Evolutionary conservation across 2,329 filamentous ascomycete species (phyloP).

Genomic region (Aspergillus sp.): DNA sequence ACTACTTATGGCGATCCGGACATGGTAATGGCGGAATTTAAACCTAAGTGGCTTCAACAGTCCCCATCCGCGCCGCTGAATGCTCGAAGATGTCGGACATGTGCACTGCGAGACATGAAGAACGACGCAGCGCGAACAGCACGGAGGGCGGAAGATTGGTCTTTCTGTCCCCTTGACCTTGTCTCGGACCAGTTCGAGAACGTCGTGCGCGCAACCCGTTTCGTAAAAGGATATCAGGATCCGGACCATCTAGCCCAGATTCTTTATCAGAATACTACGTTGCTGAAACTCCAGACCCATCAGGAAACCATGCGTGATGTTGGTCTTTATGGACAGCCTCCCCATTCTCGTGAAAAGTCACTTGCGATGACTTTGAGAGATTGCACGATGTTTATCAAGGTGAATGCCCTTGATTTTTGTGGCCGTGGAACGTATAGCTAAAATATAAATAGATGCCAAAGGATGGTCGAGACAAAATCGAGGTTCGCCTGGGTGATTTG

Average conservation of each 20-base stretch:
- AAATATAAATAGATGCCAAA: constrained; percentile 23
- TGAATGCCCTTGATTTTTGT: constrained; percentile 24
- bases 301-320: constrained; percentile 29
- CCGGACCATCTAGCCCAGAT: constrained; percentile 24
- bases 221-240: constrained; percentile 32
- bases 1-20: constrained; percentile 33
- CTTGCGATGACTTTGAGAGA: constrained; percentile 75
- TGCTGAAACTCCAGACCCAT: constrained; percentile 27
- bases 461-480: constrained; percentile 23
- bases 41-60: constrained; percentile 76
- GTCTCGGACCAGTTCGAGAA: constrained; percentile 41
- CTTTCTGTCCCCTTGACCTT: constrained; percentile 60
- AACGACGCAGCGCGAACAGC: constrained; percentile 28
- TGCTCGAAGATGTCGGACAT: constrained; percentile 64
- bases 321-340: constrained; percentile 27
- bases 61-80: constrained; percentile 60
- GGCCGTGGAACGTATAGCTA: too few species aligned
- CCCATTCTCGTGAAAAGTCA: constrained; percentile 44
- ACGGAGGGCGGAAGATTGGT: constrained; percentile 23
- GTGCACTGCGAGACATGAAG: constrained; percentile 51
- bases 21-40: constrained; percentile 58
- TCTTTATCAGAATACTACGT: constrained; percentile 27
- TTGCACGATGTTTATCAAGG: constrained; percentile 64
- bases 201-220: constrained; percentile 35
- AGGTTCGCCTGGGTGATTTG: constrained; percentile 61